phyloP scores from a whole-genome alignment of 108 stramenopile species.

The Stephanodiscus triporus region DNA sequence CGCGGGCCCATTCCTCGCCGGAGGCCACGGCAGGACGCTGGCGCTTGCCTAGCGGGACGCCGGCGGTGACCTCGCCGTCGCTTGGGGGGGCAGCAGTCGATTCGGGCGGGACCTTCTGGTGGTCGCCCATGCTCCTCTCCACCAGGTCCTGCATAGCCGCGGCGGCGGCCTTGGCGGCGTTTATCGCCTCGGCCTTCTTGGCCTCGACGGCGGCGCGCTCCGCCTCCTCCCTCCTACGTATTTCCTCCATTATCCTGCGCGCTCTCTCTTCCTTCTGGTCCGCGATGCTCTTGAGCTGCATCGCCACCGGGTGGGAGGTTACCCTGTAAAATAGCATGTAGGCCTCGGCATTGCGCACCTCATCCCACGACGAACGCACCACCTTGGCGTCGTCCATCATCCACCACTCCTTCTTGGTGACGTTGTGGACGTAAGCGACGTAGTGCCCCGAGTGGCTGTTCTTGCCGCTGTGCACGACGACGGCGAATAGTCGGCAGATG shows the following conservation, averaged over 20 bases:
- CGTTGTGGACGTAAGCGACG: constrained; percentile 74
- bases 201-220: constrained; percentile 8
- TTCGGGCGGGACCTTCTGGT: not conserved
- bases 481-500: constrained; percentile 87
- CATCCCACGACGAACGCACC: constrained; percentile 48
- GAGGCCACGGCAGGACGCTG: constrained; percentile 62
- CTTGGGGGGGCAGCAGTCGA: constrained; percentile 17
- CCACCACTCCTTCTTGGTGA: constrained; percentile 88
- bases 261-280: constrained; percentile 29
- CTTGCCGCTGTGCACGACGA: constrained; percentile 87
- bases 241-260: constrained; percentile 19
- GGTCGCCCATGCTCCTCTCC: constrained; percentile 12
- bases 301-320: constrained; percentile 78
- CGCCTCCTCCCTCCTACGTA: constrained; percentile 16
- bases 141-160: constrained; percentile 10
- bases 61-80: constrained; percentile 7
- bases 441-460: constrained; percentile 89
- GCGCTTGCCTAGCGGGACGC: constrained; percentile 47
- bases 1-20: constrained; percentile 71
- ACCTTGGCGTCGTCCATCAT: constrained; percentile 91
- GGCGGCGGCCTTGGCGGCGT: constrained; percentile 9
- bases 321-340: constrained; percentile 92
- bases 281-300: constrained; percentile 41
- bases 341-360: constrained; percentile 83
- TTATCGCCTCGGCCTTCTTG: constrained; percentile 25